Evolutionary conservation across 768 basidiomycete species (phyloP).

Genomic region (Lepiota venenata): DNA sequence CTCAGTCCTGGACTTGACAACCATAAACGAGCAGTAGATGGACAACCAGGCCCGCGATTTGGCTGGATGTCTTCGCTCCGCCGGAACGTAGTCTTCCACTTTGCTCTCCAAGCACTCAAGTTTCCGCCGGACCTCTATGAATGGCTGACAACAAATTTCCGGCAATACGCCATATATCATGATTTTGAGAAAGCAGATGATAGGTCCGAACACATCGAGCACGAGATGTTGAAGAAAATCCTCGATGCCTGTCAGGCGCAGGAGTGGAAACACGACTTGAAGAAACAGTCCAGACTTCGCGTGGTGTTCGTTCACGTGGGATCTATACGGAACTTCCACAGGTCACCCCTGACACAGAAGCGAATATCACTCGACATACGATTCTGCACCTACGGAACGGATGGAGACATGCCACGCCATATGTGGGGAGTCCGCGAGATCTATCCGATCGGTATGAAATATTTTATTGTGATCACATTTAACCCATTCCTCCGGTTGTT

Average conservation of each 20-base stretch:
- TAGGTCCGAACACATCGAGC: slow-evolving; percentile 36
- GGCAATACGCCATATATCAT: slow-evolving; percentile 40
- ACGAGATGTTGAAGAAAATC: slow-evolving; percentile 20
- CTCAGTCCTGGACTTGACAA: background rate
- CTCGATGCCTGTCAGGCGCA: slow-evolving; percentile 6
- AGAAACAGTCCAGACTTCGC: slow-evolving; percentile 17
- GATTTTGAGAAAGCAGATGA: slow-evolving; percentile 40
- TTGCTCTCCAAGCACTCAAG: slow-evolving; percentile 38
- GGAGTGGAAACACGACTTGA: slow-evolving; percentile 5
- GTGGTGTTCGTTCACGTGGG: slow-evolving; percentile 68
- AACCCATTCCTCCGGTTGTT: background rate
- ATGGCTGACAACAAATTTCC: slow-evolving; percentile 34
- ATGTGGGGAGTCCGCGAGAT: slow-evolving; percentile 66
- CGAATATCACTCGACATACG: slow-evolving; percentile 45
- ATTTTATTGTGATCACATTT: background rate
- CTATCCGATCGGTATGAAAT: slow-evolving; percentile 58
- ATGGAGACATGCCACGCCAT: slow-evolving; percentile 44
- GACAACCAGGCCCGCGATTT: background rate
- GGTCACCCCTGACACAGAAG: slow-evolving; percentile 45
- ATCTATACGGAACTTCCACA: slow-evolving; percentile 45
- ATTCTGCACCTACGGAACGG: slow-evolving; percentile 70
- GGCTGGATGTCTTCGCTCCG: background rate
- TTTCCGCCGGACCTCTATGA: slow-evolving; percentile 48
- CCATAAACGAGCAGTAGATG: background rate
- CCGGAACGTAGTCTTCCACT: slow-evolving; percentile 23